Evolutionary conservation across 2,329 filamentous ascomycete genomes (phyloP).

Genomic region (Monosporascus sp.): DNA sequence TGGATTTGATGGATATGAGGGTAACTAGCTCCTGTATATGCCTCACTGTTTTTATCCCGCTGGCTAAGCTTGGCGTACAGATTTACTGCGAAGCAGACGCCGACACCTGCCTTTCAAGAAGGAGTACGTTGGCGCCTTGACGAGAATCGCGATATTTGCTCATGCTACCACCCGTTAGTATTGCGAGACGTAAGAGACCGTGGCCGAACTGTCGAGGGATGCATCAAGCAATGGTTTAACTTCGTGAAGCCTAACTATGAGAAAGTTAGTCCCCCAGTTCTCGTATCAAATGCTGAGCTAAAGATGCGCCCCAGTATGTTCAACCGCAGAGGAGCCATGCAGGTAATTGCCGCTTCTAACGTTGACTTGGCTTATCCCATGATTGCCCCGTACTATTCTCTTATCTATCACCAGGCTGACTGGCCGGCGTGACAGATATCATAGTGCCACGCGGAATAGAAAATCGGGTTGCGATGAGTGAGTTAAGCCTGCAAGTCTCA

Average conservation of each 20-base stretch:
- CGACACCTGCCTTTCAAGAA: slow-evolving; percentile 84
- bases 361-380: background rate
- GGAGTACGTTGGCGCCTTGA: slow-evolving; percentile 54
- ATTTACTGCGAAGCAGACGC: slow-evolving; percentile 96
- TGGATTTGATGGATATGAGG: slow-evolving; percentile 86
- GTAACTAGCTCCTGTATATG: slow-evolving; percentile 35
- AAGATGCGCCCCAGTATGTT: slow-evolving; percentile 55
- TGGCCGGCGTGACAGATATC: slow-evolving; percentile 53
- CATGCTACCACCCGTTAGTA: slow-evolving; percentile 41
- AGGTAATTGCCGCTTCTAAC: slow-evolving; percentile 38
- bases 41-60: background rate
- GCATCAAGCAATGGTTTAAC: slow-evolving; percentile 95
- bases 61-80: slow-evolving; percentile 28
- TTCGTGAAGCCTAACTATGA: slow-evolving; percentile 98
- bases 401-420: slow-evolving; percentile 1
- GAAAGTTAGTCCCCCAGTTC: slow-evolving; percentile 40
- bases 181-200: slow-evolving; percentile 84
- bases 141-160: slow-evolving; percentile 8
- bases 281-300: slow-evolving; percentile 4
- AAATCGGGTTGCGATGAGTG: slow-evolving; percentile 84
- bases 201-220: slow-evolving; percentile 86
- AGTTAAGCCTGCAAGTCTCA: slow-evolving; percentile 17
- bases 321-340: slow-evolving; percentile 86
- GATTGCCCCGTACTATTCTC: slow-evolving; percentile 7
- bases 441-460: slow-evolving; percentile 94